phyloP scores from a whole-genome alignment of 2,329 filamentous ascomycete genomes.

The Calonectria multiphialidica region DNA sequence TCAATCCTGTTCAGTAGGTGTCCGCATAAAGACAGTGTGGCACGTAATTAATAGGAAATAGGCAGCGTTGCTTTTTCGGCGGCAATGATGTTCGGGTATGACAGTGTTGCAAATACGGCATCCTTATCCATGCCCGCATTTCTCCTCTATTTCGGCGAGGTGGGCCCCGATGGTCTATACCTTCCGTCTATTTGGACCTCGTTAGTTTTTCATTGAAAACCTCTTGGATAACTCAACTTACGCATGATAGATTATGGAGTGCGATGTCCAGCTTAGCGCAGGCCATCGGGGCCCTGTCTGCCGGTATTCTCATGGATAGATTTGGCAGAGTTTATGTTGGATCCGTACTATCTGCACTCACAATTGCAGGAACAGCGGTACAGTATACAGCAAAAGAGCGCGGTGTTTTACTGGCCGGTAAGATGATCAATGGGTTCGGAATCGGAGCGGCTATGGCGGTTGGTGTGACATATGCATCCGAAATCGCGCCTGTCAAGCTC shows the following conservation, averaged over 20 bases:
- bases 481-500: conserved; percentile 18
- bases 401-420: conserved; percentile 17
- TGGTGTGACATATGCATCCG: conserved; percentile 22
- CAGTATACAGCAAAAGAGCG: conserved; percentile 6
- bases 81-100: conserved; percentile 24
- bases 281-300: conserved; percentile 18
- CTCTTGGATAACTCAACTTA: background rate
- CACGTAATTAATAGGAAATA: background rate
- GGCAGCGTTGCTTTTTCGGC: conserved; percentile 22
- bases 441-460: conserved; percentile 19
- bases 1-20: conserved; percentile 17
- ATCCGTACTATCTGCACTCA: conserved; percentile 10
- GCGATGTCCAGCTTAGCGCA: conserved; percentile 19
- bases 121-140: conserved; percentile 22
- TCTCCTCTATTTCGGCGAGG: conserved; percentile 13
- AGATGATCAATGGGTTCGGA: conserved; percentile 24
- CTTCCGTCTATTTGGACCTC: conserved; percentile 23
- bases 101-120: conserved; percentile 18
- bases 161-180: conserved; percentile 5
- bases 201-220: background rate
- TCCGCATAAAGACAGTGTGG: background rate
- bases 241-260: conserved; percentile 9
- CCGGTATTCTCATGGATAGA: conserved; percentile 21
- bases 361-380: conserved; percentile 14
- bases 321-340: conserved; percentile 17